These are phyloP conservation scores for Soucietia sequanensis DNA, from an alignment of 805 yeast genomes.

Conservation along the genomic window DNA sequence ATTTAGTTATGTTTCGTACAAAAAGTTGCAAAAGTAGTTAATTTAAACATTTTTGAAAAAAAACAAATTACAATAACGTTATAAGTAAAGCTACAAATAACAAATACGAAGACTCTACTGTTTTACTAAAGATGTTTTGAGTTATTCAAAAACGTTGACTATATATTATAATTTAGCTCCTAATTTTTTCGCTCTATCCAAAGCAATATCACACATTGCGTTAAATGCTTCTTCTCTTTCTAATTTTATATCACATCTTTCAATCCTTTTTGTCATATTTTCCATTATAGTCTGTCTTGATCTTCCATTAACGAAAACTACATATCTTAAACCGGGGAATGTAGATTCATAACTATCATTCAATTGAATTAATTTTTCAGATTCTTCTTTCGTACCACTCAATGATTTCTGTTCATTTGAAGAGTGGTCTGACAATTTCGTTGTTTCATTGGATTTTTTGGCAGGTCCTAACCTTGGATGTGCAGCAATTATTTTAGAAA, in stretches of 20 bases:
- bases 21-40: no score
- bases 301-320: slow-evolving; percentile 87
- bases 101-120: no score
- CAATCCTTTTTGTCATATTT: slow-evolving; percentile 59
- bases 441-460: slow-evolving; percentile 17
- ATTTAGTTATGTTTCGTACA: no score
- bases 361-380: slow-evolving; percentile 46
- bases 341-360: slow-evolving; percentile 62
- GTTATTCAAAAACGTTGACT: no score
- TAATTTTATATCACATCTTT: slow-evolving; percentile 45
- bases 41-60: no score
- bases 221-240: slow-evolving; percentile 71
- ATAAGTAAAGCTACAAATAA: no score
- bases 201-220: slow-evolving; percentile 92
- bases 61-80: no score
- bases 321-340: slow-evolving; percentile 73
- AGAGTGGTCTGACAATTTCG: slow-evolving; percentile 62
- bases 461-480: slow-evolving; percentile 87
- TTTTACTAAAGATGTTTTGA: no score
- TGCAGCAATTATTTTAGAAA: slow-evolving; percentile 70
- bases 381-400: slow-evolving; percentile 47
- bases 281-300: slow-evolving; percentile 61
- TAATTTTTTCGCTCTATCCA: slow-evolving; percentile 66
- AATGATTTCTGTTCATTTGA: slow-evolving; percentile 68
- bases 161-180: slow-evolving; percentile 29